phyloP scores from a whole-genome alignment of 2,329 filamentous ascomycete species.

The Fusarium pseudocircinatum region DNA sequence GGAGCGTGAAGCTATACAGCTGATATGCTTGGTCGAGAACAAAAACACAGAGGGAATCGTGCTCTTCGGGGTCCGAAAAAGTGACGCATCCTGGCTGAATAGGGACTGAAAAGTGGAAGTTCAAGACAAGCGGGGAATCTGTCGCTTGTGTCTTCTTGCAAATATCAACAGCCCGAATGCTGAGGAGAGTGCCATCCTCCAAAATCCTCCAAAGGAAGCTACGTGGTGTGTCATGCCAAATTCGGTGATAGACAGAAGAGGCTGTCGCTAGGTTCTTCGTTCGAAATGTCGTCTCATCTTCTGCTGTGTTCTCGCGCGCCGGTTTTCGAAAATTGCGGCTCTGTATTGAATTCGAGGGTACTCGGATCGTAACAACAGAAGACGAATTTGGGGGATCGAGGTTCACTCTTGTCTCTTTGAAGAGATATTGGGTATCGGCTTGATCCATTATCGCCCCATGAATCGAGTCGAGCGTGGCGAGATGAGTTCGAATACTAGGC shows the following conservation, averaged over 20 bases:
- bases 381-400: slow-evolving; percentile 76
- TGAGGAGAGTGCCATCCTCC: slow-evolving; percentile 80
- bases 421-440: slow-evolving; percentile 72
- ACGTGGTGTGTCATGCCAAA: slow-evolving; percentile 78
- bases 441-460: slow-evolving; percentile 77
- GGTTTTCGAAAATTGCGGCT: slow-evolving; percentile 55
- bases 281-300: slow-evolving; percentile 80
- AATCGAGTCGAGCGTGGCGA: slow-evolving; percentile 38
- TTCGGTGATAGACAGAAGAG: slow-evolving; percentile 86
- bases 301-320: slow-evolving; percentile 50
- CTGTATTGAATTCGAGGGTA: slow-evolving; percentile 65
- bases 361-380: slow-evolving; percentile 75
- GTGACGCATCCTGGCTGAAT: slow-evolving; percentile 83
- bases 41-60: slow-evolving; percentile 81
- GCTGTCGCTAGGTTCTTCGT: slow-evolving; percentile 78
- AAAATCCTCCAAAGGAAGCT: slow-evolving; percentile 92
- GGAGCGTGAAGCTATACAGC: slow-evolving; percentile 84
- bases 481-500: slow-evolving; percentile 17
- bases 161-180: slow-evolving; percentile 84
- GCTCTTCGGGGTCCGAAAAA: slow-evolving; percentile 80
- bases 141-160: slow-evolving; percentile 71
- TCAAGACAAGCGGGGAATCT: slow-evolving; percentile 79
- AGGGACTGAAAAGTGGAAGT: slow-evolving; percentile 77
- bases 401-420: slow-evolving; percentile 88
- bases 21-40: slow-evolving; percentile 82